A percentile compares a stretch with the other conserved stretches of the same genome.
phyloP scores from a whole-genome alignment of 2,329 filamentous ascomycete species.

The Ilyonectria sp. region DNA sequence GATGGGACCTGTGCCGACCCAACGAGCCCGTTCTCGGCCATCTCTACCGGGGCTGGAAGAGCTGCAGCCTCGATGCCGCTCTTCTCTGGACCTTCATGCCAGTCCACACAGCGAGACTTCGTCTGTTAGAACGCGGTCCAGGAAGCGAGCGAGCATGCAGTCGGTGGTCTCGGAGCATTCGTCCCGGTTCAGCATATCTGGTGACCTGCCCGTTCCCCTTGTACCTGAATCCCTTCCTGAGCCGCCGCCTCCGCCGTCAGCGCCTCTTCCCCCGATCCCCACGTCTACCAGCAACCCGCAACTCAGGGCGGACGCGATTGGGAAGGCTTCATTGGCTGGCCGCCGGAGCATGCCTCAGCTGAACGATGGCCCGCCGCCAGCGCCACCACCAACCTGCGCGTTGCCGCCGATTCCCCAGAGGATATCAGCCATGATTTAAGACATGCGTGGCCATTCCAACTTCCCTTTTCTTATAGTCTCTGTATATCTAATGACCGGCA shows the following conservation, averaged over 20 bases:
- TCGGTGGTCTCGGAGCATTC: slow-evolving; percentile 48
- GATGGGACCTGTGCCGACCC: slow-evolving; percentile 32
- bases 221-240: slow-evolving; percentile 43
- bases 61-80: slow-evolving; percentile 46
- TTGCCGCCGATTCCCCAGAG: slow-evolving; percentile 66
- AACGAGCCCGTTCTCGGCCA: slow-evolving; percentile 42
- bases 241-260: slow-evolving; percentile 49
- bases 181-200: slow-evolving; percentile 40
- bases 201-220: slow-evolving; percentile 46
- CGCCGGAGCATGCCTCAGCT: slow-evolving; percentile 68
- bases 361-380: slow-evolving; percentile 65
- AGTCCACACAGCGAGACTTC: slow-evolving; percentile 43
- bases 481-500: slow-evolving; percentile 37
- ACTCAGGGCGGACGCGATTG: slow-evolving; percentile 39
- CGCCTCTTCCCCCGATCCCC: slow-evolving; percentile 52
- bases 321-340: slow-evolving; percentile 47
- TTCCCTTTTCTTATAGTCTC: slow-evolving; percentile 27
- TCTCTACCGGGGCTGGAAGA: slow-evolving; percentile 37
- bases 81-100: slow-evolving; percentile 52
- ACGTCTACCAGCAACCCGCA: slow-evolving; percentile 42
- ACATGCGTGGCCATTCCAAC: slow-evolving; percentile 7
- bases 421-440: slow-evolving; percentile 38
- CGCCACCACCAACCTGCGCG: slow-evolving; percentile 69
- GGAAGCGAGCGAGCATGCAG: slow-evolving; percentile 49
- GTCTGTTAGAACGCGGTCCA: slow-evolving; percentile 38